Evolutionary conservation across 495 filamentous ascomycete genomes (phyloP), one percentile per base, ranked within the genome.

Genomic region (Talaromyces liani): DNA sequence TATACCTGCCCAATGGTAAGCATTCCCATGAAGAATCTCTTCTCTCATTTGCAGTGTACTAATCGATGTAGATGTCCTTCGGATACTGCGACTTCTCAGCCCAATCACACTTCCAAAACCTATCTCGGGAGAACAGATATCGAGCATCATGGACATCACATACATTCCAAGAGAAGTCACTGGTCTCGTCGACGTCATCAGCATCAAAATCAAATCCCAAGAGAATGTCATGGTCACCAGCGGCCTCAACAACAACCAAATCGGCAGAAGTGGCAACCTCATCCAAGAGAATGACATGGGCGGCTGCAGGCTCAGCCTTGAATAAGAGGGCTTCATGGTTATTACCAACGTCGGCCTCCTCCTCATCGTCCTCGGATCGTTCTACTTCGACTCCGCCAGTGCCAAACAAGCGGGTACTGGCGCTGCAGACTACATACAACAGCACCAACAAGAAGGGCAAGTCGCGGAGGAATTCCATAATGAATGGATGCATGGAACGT

Each of bases 51-150:
- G n/a, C n/a, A n/a, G n/a, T n/a, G n/a, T n/a, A n/a, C n/a, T n/a
- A n/a, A n/a, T n/a, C n/a, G n/a, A n/a, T n/a, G n/a, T n/a, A n/a
- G n/a, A 56, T 56, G 53, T 56, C 53, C 20, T 56, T 56, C 27
- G 53, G 53, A 56, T 56, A 56, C 27, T 56, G 53, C 53, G 53
- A 27, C 53, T 56, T 56, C 10, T 56, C 27, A 56, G 53, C 53
- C 6, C 53, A 56, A 14, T 56, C 53, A 14, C 53, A 56, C 9
- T 56, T 56, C 53, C 53, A 56, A 29, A 4, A 10, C 4, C 5
- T 56, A 14, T 56, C 53, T 29, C 22, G 27, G 4, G 14, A 56
- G 22, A 29, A 56, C 16, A 56, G 53, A 56, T 56, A 56, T 22
- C 22, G 27, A 27, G 22, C 53, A 29, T 56, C 22, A 29, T 56